phyloP scores from a whole-genome alignment of 2,329 filamentous ascomycete species.

The Nemania sp. region DNA sequence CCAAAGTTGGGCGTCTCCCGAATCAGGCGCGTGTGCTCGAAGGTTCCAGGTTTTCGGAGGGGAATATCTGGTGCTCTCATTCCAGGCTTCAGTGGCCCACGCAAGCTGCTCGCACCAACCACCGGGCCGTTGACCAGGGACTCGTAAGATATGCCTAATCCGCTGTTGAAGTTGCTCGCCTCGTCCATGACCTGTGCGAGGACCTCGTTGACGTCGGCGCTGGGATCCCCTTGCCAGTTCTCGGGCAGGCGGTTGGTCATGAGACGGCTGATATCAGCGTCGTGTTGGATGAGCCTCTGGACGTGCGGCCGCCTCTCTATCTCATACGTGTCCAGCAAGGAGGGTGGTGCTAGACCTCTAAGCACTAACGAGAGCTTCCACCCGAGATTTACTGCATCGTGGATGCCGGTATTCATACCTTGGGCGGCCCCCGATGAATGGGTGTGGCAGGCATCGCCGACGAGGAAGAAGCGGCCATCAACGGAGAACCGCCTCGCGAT shows the following conservation, averaged over 20 bases:
- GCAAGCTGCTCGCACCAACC: background rate
- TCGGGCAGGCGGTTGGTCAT: slow-evolving; percentile 48
- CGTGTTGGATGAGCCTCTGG: slow-evolving; percentile 47
- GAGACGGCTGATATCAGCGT: slow-evolving; percentile 43
- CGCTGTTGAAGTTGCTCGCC: slow-evolving; percentile 33
- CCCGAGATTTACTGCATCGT: slow-evolving; percentile 54
- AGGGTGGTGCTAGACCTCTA: slow-evolving; percentile 29
- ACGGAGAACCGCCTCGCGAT: slow-evolving; percentile 43
- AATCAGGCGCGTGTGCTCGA: slow-evolving; percentile 49
- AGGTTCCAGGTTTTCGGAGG: slow-evolving; percentile 51
- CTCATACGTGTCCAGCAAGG: slow-evolving; percentile 53
- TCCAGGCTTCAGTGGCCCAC: slow-evolving; percentile 40
- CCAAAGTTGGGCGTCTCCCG: slow-evolving; percentile 49
- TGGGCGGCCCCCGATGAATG: slow-evolving; percentile 60
- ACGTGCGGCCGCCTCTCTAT: slow-evolving; percentile 52
- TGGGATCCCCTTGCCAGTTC: slow-evolving; percentile 47
- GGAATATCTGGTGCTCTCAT: slow-evolving; percentile 52
- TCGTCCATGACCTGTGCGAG: slow-evolving; percentile 59
- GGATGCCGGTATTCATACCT: slow-evolving; percentile 60
- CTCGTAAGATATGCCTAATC: slow-evolving; percentile 60
- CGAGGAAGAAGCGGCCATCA: slow-evolving; percentile 54
- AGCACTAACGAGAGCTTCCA: slow-evolving; percentile 55
- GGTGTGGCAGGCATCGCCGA: slow-evolving; percentile 61
- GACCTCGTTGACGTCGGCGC: slow-evolving; percentile 49
- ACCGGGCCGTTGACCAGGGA: slow-evolving; percentile 46